Conservation (phyloP, 2,329 filamentous ascomycete genomes). For the Fusarium cyanostomum region DNA sequence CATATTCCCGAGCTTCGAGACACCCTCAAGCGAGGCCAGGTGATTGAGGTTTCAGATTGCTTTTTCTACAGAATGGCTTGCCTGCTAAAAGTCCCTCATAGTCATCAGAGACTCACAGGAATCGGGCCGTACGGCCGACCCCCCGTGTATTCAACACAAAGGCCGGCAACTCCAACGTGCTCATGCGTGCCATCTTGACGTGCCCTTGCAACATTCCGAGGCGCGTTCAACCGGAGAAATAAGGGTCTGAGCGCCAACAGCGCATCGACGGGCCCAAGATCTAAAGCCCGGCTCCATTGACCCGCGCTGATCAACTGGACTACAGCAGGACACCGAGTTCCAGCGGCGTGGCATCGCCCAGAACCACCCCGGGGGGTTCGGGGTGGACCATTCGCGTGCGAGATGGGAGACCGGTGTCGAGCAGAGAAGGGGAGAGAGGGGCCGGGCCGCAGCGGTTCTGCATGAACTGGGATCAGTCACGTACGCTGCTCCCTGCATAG, state of each 20-base stretch:
- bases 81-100: conserved; percentile 1
- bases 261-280: conserved; percentile 22
- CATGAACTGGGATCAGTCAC: conserved; percentile 24
- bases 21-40: background rate
- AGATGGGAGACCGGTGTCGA: conserved; percentile 20
- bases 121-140: background rate
- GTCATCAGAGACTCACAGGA: background rate
- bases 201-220: background rate
- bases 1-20: background rate
- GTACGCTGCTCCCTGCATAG: background rate
- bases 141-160: background rate
- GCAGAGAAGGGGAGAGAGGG: conserved; percentile 18
- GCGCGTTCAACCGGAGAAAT: background rate
- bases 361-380: background rate
- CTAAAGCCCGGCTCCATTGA: conserved; percentile 19
- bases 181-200: too few relatives aligned
- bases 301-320: conserved; percentile 12
- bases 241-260: conserved; percentile 32
- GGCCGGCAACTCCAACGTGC: too few relatives aligned
- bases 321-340: background rate
- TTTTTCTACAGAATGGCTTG: background rate
- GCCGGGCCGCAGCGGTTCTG: conserved; percentile 14
- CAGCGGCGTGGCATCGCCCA: background rate
- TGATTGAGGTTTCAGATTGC: background rate
- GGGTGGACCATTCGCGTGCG: conserved; percentile 4